Percentiles rank a stretch among this genome's conserved stretches.
These are phyloP conservation scores for Tetracladium marchalianum DNA, from an alignment of 495 filamentous ascomycete genomes.

Conservation along the genomic window DNA sequence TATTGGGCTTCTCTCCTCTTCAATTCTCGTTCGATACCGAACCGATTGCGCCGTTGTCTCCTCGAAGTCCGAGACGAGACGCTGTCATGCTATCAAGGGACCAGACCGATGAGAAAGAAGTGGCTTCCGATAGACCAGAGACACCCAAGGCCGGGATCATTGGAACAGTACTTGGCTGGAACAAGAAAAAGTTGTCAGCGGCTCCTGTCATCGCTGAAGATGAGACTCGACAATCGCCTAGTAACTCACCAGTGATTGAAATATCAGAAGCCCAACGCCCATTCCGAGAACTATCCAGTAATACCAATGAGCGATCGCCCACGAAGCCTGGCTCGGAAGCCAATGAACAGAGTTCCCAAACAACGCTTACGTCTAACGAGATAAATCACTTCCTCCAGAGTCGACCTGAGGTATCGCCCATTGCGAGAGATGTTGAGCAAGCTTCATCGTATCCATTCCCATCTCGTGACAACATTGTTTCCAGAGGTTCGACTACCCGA, in stretches of 20 bases:
- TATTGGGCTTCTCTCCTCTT: constrained; percentile 27
- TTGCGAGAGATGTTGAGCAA: constrained; percentile 29
- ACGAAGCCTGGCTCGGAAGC: constrained; percentile 29
- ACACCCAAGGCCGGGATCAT: constrained; percentile 27
- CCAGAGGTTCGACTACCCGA: no score
- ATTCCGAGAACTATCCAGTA: constrained; percentile 31
- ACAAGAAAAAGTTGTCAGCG: constrained; percentile 25
- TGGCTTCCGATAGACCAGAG: constrained; percentile 15
- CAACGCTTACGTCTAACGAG: constrained; percentile 58
- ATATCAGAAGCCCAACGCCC: constrained; percentile 32
- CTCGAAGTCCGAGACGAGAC: constrained; percentile 35
- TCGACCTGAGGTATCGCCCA: constrained; percentile 13
- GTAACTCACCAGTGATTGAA: constrained; percentile 23
- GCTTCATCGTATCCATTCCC: constrained; percentile 25
- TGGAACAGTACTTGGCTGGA: constrained; percentile 33
- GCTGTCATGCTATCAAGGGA: constrained; percentile 38
- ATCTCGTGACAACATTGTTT: constrained; percentile 10
- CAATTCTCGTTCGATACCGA: constrained; percentile 27
- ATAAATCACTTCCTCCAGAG: constrained; percentile 57
- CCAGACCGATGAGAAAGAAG: constrained; percentile 10
- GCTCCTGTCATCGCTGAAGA: constrained; percentile 45
- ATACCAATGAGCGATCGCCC: constrained; percentile 23
- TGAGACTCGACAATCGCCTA: constrained; percentile 36
- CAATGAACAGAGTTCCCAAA: constrained; percentile 63
- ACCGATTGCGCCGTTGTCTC: constrained; percentile 23